Evolutionary conservation across 148 eudicot genomes (phyloP), one percentile per base, ranked within the genome.

Genomic region (Silene uniflora): DNA sequence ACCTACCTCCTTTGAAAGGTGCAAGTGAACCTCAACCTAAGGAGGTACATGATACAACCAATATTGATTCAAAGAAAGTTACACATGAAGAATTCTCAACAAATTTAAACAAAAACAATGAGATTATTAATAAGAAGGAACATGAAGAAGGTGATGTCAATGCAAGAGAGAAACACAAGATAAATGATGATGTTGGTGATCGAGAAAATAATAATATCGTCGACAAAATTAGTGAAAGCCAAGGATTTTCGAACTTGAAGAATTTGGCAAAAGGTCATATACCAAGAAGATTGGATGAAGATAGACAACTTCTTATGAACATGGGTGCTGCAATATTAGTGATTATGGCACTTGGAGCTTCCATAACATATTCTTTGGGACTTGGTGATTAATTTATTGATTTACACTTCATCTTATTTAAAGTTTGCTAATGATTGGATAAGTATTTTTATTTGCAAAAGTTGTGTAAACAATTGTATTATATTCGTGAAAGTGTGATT

Each of bases 261-360:
- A 66, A 67, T 21, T 24, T 13, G 64, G 32, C 8, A 35, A 77
- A 67, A 19, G 46, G 68, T 49, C 56, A 55, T 12, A 19, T 76
- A 19, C 17, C 73, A 56, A 77, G 73, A 63, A 73, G 72, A 16
- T 70, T 82, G 72, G 75, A 75, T 70, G 86, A 89, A 73, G 89
- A 87, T 62, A 82, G 86, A 64, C 82, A 83, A 29, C 75, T 83
- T 52, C 47, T 91, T 61, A 78, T 88, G 72, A 89, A 89, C 75
- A 79, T 86, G 81, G 97, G 97, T 54, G 85, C 44, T 17, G 91
- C 89, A 52, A 75, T 83, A 24, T 70, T 91, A 42, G 88, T 91
- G 14, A 81, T 86, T 66, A 72, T 88, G 67, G 90, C 84, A 70
- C 81, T 89, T 68, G 92, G 91, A 7, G 80, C 85, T 72, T 88